Conservation (phyloP, 2,329 filamentous ascomycete species). For the Colletotrichum navitas region DNA sequence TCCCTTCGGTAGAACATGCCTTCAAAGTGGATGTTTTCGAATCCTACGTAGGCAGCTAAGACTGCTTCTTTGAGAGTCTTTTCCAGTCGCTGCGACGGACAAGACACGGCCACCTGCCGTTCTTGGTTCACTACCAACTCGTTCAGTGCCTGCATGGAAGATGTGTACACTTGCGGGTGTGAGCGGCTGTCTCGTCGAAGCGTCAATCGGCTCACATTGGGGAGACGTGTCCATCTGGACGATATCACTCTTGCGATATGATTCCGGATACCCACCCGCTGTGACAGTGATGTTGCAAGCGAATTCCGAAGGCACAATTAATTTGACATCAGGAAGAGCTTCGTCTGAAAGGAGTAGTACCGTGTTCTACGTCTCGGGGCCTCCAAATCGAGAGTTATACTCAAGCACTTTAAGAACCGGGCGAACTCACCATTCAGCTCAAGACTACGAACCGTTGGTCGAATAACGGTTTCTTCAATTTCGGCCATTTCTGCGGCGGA, state of each 20-base stretch:
- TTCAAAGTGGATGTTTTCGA: conserved; percentile 84
- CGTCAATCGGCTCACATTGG: conserved; percentile 35
- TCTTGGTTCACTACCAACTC: conserved; percentile 73
- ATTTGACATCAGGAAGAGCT: conserved; percentile 80
- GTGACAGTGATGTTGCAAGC: conserved; percentile 95
- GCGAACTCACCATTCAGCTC: conserved; percentile 1
- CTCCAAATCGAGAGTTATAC: conserved; percentile 94
- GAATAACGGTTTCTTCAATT: conserved; percentile 85
- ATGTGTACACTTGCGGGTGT: conserved; percentile 67
- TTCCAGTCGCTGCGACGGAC: conserved; percentile 83
- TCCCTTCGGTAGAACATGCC: conserved; percentile 94
- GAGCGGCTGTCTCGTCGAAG: no score
- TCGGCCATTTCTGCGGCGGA: conserved; percentile 80
- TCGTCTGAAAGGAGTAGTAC: conserved; percentile 83
- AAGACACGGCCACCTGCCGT: conserved; percentile 93
- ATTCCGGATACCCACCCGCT: conserved; percentile 89
- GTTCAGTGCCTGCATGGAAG: conserved; percentile 91
- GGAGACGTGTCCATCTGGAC: conserved; percentile 59
- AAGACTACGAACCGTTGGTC: conserved; percentile 84
- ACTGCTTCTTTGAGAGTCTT: conserved; percentile 85
- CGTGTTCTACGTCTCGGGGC: conserved; percentile 91
- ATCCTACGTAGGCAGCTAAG: conserved; percentile 86
- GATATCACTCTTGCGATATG: conserved; percentile 82
- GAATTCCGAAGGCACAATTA: conserved; percentile 77
- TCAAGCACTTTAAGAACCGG: conserved; percentile 77